Evolutionary conservation across 1,284 basidiomycete species (phyloP).

Genomic region (Heterobasidion annosum): DNA sequence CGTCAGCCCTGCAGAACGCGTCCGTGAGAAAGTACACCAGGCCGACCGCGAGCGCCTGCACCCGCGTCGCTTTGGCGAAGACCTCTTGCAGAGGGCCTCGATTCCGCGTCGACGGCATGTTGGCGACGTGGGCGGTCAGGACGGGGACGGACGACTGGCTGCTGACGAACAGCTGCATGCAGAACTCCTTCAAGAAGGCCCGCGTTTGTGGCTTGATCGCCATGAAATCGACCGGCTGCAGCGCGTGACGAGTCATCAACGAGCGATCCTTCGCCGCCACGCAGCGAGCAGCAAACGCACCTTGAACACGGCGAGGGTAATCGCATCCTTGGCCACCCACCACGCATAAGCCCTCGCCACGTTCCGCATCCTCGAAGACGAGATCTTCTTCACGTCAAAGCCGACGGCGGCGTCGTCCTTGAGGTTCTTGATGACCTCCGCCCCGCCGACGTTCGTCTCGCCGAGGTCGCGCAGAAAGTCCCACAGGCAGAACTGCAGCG

Average conservation of each 20-base stretch:
- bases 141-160: constrained; percentile 68
- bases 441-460: constrained; percentile 76
- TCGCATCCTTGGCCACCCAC: constrained; percentile 72
- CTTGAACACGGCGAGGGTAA: constrained; percentile 76
- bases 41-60: constrained; percentile 57
- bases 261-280: not conserved
- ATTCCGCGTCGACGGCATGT: constrained; percentile 37
- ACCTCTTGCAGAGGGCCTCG: constrained; percentile 62
- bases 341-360: constrained; percentile 76
- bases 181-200: constrained; percentile 61
- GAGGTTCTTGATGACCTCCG: constrained; percentile 62
- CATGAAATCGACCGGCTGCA: constrained; percentile 83
- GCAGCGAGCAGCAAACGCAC: constrained; percentile 26
- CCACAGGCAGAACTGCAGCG: constrained; percentile 95
- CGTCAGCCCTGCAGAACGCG: constrained; percentile 28
- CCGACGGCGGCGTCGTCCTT: constrained; percentile 36
- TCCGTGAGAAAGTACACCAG: constrained; percentile 59
- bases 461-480: constrained; percentile 93
- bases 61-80: constrained; percentile 57
- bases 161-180: constrained; percentile 60
- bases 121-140: constrained; percentile 27
- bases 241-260: not conserved
- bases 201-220: constrained; percentile 53
- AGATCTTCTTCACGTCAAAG: constrained; percentile 47
- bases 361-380: constrained; percentile 50